Evolutionary conservation across 2,329 filamentous ascomycete genomes (phyloP), one percentile per base, ranked within the genome.

Genomic region (Arachnomyces sp.): DNA sequence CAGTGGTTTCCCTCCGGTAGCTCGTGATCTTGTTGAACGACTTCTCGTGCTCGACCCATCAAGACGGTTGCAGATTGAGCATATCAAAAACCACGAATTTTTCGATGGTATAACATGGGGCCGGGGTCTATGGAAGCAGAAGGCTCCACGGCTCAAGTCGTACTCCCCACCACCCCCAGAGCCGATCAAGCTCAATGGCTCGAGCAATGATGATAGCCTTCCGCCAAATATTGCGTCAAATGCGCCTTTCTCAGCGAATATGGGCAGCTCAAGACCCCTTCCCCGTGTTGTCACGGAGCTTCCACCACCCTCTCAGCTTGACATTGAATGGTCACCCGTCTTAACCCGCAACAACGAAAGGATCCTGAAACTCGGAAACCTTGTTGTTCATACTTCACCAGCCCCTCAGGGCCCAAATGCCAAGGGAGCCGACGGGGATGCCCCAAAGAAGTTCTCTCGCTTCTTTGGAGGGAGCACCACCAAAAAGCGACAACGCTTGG

Each of bases 291-390:
- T 98, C 45, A 96, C 92, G 1, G 92, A 98, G 61, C 73, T 98
- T 7, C 88, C 92, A 12, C 90, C 92, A n/a, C 92, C 92, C 1
- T 94, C 85, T 37, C 92, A 96, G 60, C 71, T 98, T 17, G 92
- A 98, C 57, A 94, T 98, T 42, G 92, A 98, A 64, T 98, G 92
- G 92, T 95, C 90, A 1, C 92, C 92, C 1, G 89, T 98, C 3
- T 70, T 98, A 40, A 95, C 85, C 7, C 81, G 82, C 54, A 82
- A 79, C 44, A 95, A 96, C 56, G 92, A 98, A 63, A 79, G 92
- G 28, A 98, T 98, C 50, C 64, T 98, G 47, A 95, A 94, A 61
- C 71, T 98, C 15, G 92, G 92, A 2, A 94, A 98, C 54, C 68
- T 95, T 47, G 77, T 88, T 61, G 89, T 98, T 6, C 73, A 85